Base-by-base conservation (phyloP, 164 flowering plant species). In the Umbilicus rupestris region DNA sequence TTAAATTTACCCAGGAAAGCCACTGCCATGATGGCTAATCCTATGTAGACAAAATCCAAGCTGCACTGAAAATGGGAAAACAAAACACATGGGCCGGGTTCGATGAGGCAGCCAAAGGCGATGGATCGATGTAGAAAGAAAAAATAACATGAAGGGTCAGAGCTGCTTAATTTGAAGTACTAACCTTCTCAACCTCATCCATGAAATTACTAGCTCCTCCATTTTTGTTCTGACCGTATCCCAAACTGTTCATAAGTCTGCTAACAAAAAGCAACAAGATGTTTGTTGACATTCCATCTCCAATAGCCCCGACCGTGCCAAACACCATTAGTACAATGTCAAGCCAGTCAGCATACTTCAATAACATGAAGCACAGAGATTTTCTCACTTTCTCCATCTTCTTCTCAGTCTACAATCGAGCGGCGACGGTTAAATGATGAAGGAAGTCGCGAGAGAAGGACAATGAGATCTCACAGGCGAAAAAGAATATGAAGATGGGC, bases 251-350 rank as follows among this genome's bases (percentile, higher is more conserved):
- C 85, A 90, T 90, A 39, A 92, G 70, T 30, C 76, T 78, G 80
- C 95, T 87, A 55, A 84, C 90, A 63, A 80, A 90, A 11, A 92
- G 72, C 73, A 92, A 72, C 30, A 92, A 73, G 41, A 78, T 73
- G 75, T 90, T 90, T 17, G 92, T 88, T 0, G 97, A 87, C 89
- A 88, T 81, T 12, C 98, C 98, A 85, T 92, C 98, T 66, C 93
- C 96, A 45, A 92, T 79, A 28, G 97, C 89, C 65, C 98, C 98
- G 58, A 86, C 1, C 6, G 89, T 87, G 2, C 98, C 98, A 75
- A 88, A 75, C 20, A 85, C n/a, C 94, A 93, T 89, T 0, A 90
- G 84, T 80, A 82, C 17, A 35, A 78, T 64, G 73, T 93, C 97
- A 45, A 78, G 39, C 87, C 88, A 70, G 75, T 93, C 96, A n/a